Evolutionary conservation across 2,329 filamentous ascomycete genomes (phyloP), one percentile per base, ranked within the genome.

Genomic region (Aspergillus viridinutans): DNA sequence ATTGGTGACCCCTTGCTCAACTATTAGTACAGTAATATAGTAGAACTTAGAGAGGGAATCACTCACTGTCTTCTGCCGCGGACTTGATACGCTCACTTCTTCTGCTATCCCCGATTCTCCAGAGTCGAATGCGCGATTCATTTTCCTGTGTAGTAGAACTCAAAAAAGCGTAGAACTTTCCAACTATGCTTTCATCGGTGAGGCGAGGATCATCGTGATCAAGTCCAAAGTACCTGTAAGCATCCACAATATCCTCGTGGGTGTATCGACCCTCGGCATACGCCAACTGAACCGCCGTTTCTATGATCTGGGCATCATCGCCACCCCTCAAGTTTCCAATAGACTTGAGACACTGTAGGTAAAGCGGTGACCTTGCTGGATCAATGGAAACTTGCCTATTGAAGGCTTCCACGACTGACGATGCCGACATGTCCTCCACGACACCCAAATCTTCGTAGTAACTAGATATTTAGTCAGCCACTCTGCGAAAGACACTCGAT

Each of bases 381-480:
- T 90, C 85, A 52, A 79, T 80, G 8, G 74, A 68, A 25, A 79
- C 74, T 72, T 90, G 87, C 35, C 82, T 78, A 25, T 83, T 77
- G 66, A 84, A 90, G 3, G 85, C 83, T 69, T 85, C 88, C 28
- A 80, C 73, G 20, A 90, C 73, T n/a, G 86, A 72, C 1, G 74
- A 66, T 64, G 89, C 84, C 4, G 83, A 80, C 69, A 89, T 88
- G 65, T 88, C 82, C 42, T 81, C 79, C 8, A 85, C 69, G 14
- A 80, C 80, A 23, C 88, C 88, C 23, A 90, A 75, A 60, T 84
- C 83, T 51, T 84, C 83, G 67, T 87, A 88, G 62, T 81, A 77
- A 45, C 79, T 79, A 65, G 10, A 57, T 40, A 40, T 17, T 8
- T 29, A 12, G 23, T 65, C 32, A 65, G 58, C 32, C n/a, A 32